Percentiles rank a stretch among this genome's conserved stretches.
Conservation (phyloP, 768 basidiomycete species). For the Holtermannia corniformis region DNA sequence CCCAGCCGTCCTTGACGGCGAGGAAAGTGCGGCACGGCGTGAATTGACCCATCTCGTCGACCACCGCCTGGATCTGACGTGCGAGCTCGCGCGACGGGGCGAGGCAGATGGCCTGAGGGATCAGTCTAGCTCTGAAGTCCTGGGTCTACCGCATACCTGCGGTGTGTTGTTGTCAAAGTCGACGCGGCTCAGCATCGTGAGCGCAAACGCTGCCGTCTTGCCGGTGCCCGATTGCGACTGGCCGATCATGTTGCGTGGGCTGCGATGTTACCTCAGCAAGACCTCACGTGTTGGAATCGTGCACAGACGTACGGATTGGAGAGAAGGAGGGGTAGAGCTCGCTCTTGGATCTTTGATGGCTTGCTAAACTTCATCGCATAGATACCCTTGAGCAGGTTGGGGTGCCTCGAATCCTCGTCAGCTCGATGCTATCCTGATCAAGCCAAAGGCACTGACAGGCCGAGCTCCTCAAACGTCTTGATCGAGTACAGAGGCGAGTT, state of each 20-base stretch:
- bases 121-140: background rate
- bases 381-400: slow-evolving; percentile 83
- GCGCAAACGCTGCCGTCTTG: slow-evolving; percentile 95
- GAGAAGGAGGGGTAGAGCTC: slow-evolving; percentile 82
- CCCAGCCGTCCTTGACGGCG: slow-evolving; percentile 69
- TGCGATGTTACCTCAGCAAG: slow-evolving; percentile 36
- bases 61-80: slow-evolving; percentile 92
- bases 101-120: slow-evolving; percentile 76
- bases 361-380: slow-evolving; percentile 94
- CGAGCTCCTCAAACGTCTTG: slow-evolving; percentile 91
- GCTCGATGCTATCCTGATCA: background rate
- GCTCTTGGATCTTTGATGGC: slow-evolving; percentile 97
- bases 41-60: slow-evolving; percentile 89
- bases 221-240: slow-evolving; percentile 99
- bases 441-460: slow-evolving; percentile 55
- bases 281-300: background rate
- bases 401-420: slow-evolving; percentile 49
- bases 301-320: slow-evolving; percentile 63
- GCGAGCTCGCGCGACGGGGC: slow-evolving; percentile 95
- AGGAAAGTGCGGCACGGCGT: slow-evolving; percentile 88
- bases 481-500: slow-evolving; percentile 91
- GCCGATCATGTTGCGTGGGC: slow-evolving; percentile 97
- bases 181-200: slow-evolving; percentile 92
- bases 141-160: slow-evolving; percentile 50
- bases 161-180: slow-evolving; percentile 73